Base-by-base conservation (phyloP, 192 early-diverging fungal species). In the Gigaspora rosea region DNA sequence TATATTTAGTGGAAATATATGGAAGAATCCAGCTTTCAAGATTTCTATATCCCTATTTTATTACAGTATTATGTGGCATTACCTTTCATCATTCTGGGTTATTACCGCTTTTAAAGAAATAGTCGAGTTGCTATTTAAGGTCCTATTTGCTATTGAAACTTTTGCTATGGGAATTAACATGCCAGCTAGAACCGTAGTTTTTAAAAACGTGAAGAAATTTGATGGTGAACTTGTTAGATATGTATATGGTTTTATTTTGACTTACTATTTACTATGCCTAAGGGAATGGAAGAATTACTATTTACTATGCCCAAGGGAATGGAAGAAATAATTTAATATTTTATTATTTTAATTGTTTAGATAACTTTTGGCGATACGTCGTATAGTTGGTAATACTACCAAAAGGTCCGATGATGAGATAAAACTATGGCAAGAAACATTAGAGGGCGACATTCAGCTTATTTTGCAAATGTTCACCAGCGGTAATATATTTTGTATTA, bases 121-220 rank as follows among this genome's bases (percentile, higher is more conserved):
- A 10, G 95, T 97, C 52, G 97, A 98, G 85, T 94, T 98, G 83
- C 85, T 98, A 57, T 98, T 98, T 98, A 98, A 98, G 83, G 95
- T 95, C 16, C 83, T 98, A 59, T 98, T 98, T 90, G 96, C 97
- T 35, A 98, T 96, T 5, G 97, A 99, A 85, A 99, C 97, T 1
- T 99, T 99, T 82, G 95, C 97, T 35, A 99, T 99, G 73, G 97
- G 97, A 32, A 84, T 99, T 66, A 99, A 99, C 86, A 99, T 99
- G 97, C 97, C 97, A 27, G 96, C 97, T 77, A 96, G 95, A 78
- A 99, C 97, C 0, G 97, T 99, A 20, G 95, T 99, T 4, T 99
- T 99, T 75, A 27, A 27, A 27, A 27, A 27, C 97, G 96, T 0
- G 88, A 91, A 64, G 64, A 99, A 99, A 75, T 98, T 89, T 78